A percentile compares a stretch with the other conserved stretches of the same genome.
These are phyloP conservation scores for Cystobasidiaceae sp. DNA, from an alignment of 1,284 basidiomycete genomes.

Conservation along the genomic window DNA sequence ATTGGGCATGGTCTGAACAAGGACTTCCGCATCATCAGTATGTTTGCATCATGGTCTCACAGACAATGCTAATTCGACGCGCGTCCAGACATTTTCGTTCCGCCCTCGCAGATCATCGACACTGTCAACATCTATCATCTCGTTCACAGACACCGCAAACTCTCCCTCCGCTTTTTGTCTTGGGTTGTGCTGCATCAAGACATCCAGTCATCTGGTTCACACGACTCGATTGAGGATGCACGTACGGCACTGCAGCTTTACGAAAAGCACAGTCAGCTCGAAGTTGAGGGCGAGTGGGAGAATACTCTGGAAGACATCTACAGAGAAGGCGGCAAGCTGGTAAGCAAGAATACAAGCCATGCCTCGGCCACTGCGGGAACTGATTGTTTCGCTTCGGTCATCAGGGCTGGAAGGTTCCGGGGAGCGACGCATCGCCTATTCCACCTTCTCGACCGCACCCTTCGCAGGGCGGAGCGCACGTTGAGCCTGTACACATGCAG, in stretches of 20 bases:
- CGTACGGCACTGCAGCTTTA: constrained; percentile 80
- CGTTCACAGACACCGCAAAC: constrained; percentile 69
- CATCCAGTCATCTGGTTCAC: constrained; percentile 79
- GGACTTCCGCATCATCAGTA: constrained; percentile 97
- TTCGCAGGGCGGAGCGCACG: no score
- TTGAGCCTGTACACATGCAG: no score
- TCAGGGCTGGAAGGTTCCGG: constrained; percentile 15
- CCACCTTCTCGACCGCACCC: background rate
- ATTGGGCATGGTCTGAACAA: constrained; percentile 99
- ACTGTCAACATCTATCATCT: constrained; percentile 93
- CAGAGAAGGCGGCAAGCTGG: constrained; percentile 49
- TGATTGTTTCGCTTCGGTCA: no score
- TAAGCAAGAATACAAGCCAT: background rate
- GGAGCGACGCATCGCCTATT: constrained; percentile 5
- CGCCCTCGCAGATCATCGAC: constrained; percentile 90
- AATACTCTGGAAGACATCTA: constrained; percentile 73
- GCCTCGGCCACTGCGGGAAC: no score
- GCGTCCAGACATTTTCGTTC: constrained; percentile 89
- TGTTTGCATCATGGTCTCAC: constrained; percentile 45
- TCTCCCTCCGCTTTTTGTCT: constrained; percentile 87
- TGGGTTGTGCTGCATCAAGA: constrained; percentile 87
- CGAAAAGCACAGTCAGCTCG: constrained; percentile 70
- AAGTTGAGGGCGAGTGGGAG: constrained; percentile 72
- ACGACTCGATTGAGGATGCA: constrained; percentile 92
- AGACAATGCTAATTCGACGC: no score